Conservation (phyloP, 2,329 filamentous ascomycete species). For the Pseudopithomyces maydicus region DNA sequence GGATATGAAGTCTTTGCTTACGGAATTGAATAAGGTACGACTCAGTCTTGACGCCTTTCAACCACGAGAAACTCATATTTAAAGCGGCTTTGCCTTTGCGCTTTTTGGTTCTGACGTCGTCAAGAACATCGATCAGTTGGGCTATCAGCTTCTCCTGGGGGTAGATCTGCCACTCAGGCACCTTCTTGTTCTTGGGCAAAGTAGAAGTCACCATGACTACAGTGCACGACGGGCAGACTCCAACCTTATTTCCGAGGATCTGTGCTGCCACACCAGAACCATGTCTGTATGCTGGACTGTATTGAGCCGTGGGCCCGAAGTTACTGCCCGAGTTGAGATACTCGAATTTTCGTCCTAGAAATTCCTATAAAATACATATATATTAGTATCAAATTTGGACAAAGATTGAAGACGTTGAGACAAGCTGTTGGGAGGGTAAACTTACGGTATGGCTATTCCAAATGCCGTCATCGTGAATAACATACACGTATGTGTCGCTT, state of each 20-base stretch:
- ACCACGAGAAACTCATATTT: not conserved
- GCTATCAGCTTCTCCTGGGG: not conserved
- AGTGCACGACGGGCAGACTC: slow-evolving; percentile 2
- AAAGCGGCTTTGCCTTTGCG: not conserved
- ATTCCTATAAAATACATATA: not conserved
- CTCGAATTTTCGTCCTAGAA: not conserved
- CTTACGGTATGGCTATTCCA: not conserved
- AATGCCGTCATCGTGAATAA: slow-evolving; percentile 1
- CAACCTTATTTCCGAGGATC: not conserved
- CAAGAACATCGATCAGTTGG: slow-evolving; percentile 1
- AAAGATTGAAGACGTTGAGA: not conserved
- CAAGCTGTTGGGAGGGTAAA: not conserved
- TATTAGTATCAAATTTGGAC: not conserved
- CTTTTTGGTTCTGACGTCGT: not conserved
- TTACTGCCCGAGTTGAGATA: slow-evolving; percentile 1
- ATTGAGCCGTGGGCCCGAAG: not conserved
- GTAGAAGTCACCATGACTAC: slow-evolving; percentile 1
- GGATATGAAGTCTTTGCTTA: not conserved
- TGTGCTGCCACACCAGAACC: slow-evolving; percentile 1
- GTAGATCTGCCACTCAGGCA: not conserved
- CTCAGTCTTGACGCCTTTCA: not conserved
- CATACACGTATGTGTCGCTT: slow-evolving; percentile 5
- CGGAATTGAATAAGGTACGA: not conserved
- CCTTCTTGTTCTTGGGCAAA: slow-evolving; percentile 1
- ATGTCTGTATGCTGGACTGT: not conserved